A percentile compares a stretch with the other conserved stretches of the same genome.
Conservation (phyloP, 768 basidiomycete genomes). For the Suillus lakei region DNA sequence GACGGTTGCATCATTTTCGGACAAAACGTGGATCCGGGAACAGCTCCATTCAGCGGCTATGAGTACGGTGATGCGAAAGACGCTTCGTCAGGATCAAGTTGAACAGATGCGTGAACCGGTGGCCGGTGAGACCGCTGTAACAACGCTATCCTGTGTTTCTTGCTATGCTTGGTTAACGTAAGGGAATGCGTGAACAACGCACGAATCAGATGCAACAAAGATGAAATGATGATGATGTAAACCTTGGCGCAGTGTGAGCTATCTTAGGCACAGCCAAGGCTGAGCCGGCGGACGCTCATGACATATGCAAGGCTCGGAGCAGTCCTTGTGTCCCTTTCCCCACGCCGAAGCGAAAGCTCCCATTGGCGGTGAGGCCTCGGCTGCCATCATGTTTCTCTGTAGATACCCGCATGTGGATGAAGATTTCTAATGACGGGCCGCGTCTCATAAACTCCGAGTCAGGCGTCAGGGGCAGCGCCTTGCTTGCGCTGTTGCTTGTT, state of each 20-base stretch:
- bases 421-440: background rate
- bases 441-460: background rate
- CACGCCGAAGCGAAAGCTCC: background rate
- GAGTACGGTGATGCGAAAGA: background rate
- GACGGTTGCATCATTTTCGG: constrained; percentile 5
- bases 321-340: background rate
- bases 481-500: background rate
- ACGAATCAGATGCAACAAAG: background rate
- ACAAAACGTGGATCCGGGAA: background rate
- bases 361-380: background rate
- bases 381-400: background rate
- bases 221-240: background rate
- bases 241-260: background rate
- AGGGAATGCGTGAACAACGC: background rate
- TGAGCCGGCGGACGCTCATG: background rate
- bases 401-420: background rate
- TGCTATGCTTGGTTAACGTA: constrained; percentile 1
- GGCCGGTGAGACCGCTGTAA: background rate
- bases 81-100: background rate
- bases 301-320: too few relatives aligned
- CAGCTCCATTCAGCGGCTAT: background rate
- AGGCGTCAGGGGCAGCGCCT: background rate
- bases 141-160: background rate
- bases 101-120: background rate
- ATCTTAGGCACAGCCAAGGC: background rate